Percentiles rank a stretch among this genome's conserved stretches.
Conservation (phyloP, 495 filamentous ascomycete species). For the Hypoxylon cercidicola region DNA sequence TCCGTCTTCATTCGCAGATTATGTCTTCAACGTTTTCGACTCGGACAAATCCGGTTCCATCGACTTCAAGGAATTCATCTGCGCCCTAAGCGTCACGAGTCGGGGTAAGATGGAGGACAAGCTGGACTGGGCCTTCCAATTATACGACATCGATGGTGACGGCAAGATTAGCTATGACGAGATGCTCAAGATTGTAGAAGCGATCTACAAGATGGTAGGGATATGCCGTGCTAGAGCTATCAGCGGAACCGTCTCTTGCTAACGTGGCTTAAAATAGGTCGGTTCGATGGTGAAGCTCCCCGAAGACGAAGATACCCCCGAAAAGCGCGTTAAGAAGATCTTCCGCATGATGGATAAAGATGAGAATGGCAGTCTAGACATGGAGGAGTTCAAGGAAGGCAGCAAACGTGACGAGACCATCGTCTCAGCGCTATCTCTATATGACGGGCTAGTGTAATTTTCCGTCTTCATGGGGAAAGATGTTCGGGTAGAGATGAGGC, state of each 20-base stretch:
- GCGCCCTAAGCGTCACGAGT: slow-evolving; percentile 95
- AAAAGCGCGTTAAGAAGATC: slow-evolving; percentile 98
- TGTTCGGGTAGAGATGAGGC: slow-evolving; percentile 18
- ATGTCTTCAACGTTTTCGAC: slow-evolving; percentile 99
- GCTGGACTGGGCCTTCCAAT: slow-evolving; percentile 98
- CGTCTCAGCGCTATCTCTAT: slow-evolving; percentile 93
- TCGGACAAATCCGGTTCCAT: slow-evolving; percentile 96
- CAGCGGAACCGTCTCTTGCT: slow-evolving; percentile 11
- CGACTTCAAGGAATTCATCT: slow-evolving; percentile 99
- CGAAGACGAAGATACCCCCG: slow-evolving; percentile 97
- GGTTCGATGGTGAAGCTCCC: slow-evolving; percentile 99
- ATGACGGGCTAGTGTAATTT: slow-evolving; percentile 87
- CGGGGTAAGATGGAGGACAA: slow-evolving; percentile 99
- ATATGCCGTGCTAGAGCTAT: not conserved
- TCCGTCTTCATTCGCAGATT: slow-evolving; percentile 95
- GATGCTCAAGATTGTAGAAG: slow-evolving; percentile 98
- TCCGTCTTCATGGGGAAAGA: not conserved
- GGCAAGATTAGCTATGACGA: slow-evolving; percentile 99
- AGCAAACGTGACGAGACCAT: slow-evolving; percentile 99
- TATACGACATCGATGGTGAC: slow-evolving; percentile 99
- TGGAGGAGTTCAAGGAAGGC: slow-evolving; percentile 98
- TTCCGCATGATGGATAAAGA: slow-evolving; percentile 99
- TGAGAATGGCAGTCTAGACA: slow-evolving; percentile 91
- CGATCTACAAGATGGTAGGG: slow-evolving; percentile 98
- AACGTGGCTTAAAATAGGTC: slow-evolving; percentile 66